Percentiles rank a stretch among this genome's conserved stretches.
Conservation (phyloP, 345 rosid genomes). For the Nasturtium officinale region DNA sequence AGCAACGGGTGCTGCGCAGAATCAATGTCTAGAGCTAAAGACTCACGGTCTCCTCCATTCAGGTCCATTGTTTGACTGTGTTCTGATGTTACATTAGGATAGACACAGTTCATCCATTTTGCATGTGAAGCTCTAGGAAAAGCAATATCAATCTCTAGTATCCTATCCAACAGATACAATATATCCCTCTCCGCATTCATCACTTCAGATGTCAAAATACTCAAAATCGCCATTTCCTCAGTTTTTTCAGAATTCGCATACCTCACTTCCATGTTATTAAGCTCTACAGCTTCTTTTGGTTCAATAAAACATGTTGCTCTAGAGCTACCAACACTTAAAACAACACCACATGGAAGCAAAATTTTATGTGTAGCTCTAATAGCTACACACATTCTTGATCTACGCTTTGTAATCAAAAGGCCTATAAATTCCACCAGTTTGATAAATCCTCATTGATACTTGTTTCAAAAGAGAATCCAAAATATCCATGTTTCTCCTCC, state of each 20-base stretch:
- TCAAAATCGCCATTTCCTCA: constrained; percentile 71
- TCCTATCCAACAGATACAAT: constrained; percentile 60
- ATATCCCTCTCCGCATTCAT: constrained; percentile 53
- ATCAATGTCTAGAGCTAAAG: constrained; percentile 65
- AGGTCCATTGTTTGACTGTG: constrained; percentile 33
- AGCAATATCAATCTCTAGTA: constrained; percentile 76
- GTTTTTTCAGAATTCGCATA: constrained; percentile 65
- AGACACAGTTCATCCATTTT: constrained; percentile 61
- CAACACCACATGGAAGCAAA: constrained; percentile 67
- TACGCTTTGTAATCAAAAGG: constrained; percentile 72
- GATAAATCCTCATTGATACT: constrained; percentile 58
- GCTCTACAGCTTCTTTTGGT: constrained; percentile 83
- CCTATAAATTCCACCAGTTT: constrained; percentile 70
- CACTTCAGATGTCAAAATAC: constrained; percentile 77
- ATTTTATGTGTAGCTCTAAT: constrained; percentile 68
- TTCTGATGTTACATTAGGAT: constrained; percentile 58
- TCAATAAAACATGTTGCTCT: constrained; percentile 91
- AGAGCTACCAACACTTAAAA: constrained; percentile 73
- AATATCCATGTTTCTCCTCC: constrained; percentile 69
- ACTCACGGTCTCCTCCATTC: constrained; percentile 23
- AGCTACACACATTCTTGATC: constrained; percentile 83
- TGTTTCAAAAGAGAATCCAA: constrained; percentile 64
- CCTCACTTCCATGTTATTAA: constrained; percentile 91
- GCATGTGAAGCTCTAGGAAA: constrained; percentile 93
- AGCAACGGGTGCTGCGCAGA: constrained; percentile 78